Base-by-base conservation (phyloP, 139 green algal species). In the Chlorella sp. region DNA sequence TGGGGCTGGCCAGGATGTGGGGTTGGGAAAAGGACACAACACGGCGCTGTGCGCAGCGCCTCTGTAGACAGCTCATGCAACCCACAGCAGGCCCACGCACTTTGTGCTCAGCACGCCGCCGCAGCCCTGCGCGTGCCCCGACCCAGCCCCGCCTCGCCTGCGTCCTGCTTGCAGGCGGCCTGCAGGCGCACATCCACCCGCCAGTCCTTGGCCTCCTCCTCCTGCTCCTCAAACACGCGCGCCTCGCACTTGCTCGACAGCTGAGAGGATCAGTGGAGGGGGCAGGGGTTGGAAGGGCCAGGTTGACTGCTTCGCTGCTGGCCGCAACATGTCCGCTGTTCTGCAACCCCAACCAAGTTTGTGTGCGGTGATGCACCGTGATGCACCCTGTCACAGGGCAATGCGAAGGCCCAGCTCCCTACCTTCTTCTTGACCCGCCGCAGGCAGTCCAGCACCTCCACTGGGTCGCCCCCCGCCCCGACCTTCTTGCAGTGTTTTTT, bases 381-480 rank as follows among this genome's bases (percentile, higher is more conserved):
- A n/a, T n/a, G n/a, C n/a, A n/a, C n/a, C n/a, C n/a, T n/a, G n/a
- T n/a, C 65, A 72, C 9, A 16, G 16, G 1, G 2, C 65, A 1
- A 78, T 22, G 24, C 20, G 4, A 60, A 3, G 41, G 60, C 34
- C 36, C 44, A 4, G 3, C 73, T 26, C 2, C 41, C 9, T 16
- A 43, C 38, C 79, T 65, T 56, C 44, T 73, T 81, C 68, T 86
- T 67, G 22, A 87, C 84, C n/a, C 60, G 91, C 81, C 85, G 92
- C 20, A 96, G 90, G 87, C 93, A 96, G 1, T 88, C 87, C 19
- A 95, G 90, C 76, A 97, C 88, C n/a, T 89, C 89, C 3, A 87
- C 91, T 1, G 82, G 68, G 13, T 87, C 84, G 77, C 90, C 87
- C 2, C 83, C 56, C 38, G 85, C 85, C 60, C 85, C 60, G 34